Percentiles rank a stretch among this genome's conserved stretches.
These are phyloP conservation scores for Saccharomyces uvarum DNA, from an alignment of 1,139 yeast species.

Conservation along the genomic window DNA sequence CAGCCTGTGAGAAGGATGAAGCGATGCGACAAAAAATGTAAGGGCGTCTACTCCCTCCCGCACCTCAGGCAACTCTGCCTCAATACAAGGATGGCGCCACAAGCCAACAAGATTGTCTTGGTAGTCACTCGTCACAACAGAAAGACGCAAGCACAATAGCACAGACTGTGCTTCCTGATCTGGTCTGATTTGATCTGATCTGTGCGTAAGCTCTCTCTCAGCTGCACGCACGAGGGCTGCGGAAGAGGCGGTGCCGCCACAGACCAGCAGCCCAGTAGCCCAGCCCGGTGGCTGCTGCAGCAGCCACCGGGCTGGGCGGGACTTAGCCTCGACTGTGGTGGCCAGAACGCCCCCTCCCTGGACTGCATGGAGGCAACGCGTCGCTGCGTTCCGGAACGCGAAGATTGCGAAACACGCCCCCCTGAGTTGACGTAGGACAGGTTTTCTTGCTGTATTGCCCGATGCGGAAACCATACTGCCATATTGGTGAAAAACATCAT, in stretches of 20 bases:
- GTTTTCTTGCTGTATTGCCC: not conserved
- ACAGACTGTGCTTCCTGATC: not conserved
- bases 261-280: not conserved
- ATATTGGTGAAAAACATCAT: not conserved
- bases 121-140: too few species aligned
- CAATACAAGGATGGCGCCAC: too few species aligned
- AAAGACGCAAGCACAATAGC: not conserved
- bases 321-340: not conserved
- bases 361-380: not conserved
- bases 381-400: not conserved
- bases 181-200: too few species aligned
- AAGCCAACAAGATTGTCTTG: too few species aligned
- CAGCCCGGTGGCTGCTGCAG: not conserved
- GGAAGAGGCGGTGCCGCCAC: not conserved
- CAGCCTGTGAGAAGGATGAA: too few species aligned
- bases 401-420: conserved; percentile 1
- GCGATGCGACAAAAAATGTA: too few species aligned
- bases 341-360: not conserved
- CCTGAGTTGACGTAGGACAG: not conserved
- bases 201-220: not conserved
- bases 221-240: not conserved
- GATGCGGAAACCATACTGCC: not conserved
- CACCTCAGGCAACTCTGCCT: too few species aligned
- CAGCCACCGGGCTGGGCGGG: not conserved
- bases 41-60: too few species aligned